Evolutionary conservation across 495 filamentous ascomycete species (phyloP).

Genomic region (Talaromyces trachyspermus): DNA sequence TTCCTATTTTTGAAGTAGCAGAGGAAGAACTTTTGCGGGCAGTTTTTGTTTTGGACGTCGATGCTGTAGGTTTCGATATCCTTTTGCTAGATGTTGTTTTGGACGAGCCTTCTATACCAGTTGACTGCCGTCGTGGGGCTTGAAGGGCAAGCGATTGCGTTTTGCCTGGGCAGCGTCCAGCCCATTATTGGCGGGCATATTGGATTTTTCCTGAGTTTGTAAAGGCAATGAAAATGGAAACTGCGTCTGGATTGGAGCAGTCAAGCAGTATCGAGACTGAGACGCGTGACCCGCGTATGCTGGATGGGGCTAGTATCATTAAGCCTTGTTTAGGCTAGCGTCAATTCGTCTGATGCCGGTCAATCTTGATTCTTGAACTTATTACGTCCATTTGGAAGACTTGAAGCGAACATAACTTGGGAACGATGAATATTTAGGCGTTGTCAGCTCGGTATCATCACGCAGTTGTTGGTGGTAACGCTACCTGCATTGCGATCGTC

Average conservation of each 20-base stretch:
- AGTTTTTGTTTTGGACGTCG: conserved; percentile 12
- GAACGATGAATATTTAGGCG: too few relatives aligned
- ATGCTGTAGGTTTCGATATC: conserved; percentile 8
- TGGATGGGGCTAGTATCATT: conserved; percentile 1
- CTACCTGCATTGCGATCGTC: too few relatives aligned
- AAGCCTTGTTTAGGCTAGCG: background rate
- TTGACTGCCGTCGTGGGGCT: conserved; percentile 35
- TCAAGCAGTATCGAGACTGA: too few relatives aligned
- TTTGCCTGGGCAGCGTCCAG: conserved; percentile 33
- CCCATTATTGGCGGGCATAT: too few relatives aligned
- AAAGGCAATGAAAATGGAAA: too few relatives aligned
- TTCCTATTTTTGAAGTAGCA: too few relatives aligned
- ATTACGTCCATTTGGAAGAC: too few relatives aligned
- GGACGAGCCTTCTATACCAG: conserved; percentile 17
- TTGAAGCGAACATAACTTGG: too few relatives aligned
- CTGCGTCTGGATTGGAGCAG: background rate
- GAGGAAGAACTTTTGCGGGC: too few relatives aligned
- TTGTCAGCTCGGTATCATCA: too few relatives aligned
- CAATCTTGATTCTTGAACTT: background rate
- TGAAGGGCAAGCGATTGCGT: conserved; percentile 41
- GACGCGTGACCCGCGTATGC: conserved; percentile 2
- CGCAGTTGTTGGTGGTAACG: too few relatives aligned
- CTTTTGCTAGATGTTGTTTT: conserved; percentile 23
- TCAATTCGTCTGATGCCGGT: background rate
- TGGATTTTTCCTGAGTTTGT: too few relatives aligned